Evolutionary conservation across 257 asterid species (phyloP).

Genomic region (Solanum rostratum): DNA sequence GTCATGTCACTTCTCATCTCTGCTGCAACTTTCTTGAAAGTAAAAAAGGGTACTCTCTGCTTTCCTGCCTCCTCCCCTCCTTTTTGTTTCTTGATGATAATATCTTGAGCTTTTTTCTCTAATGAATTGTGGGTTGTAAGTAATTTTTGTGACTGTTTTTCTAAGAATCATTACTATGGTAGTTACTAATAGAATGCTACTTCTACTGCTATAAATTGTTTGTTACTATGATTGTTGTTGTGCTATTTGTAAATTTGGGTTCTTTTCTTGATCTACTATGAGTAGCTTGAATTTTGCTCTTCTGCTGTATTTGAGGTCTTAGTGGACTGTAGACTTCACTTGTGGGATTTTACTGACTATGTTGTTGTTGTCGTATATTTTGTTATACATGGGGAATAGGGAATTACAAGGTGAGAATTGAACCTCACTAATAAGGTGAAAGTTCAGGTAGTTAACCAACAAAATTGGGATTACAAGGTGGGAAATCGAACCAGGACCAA

Average conservation of each 20-base stretch:
- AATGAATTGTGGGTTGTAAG: background rate
- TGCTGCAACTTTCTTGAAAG: conserved; percentile 15
- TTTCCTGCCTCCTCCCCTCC: background rate
- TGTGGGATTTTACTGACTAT: too few species aligned
- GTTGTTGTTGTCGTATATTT: background rate
- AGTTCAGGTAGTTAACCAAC: too few species aligned
- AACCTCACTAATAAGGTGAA: too few species aligned
- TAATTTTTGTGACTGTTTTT: background rate
- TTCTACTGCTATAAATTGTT: background rate
- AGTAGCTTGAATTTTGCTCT: background rate
- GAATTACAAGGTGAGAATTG: background rate
- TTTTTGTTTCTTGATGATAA: background rate
- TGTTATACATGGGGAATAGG: background rate
- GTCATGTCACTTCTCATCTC: conserved; percentile 37
- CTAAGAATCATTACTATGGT: background rate
- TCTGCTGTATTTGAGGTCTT: background rate
- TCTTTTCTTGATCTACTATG: background rate
- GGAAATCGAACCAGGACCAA: too few species aligned
- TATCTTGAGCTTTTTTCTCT: background rate
- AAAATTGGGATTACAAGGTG: background rate
- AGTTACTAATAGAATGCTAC: background rate
- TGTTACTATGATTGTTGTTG: background rate
- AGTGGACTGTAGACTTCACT: background rate
- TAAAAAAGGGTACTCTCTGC: background rate
- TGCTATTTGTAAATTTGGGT: background rate